A percentile compares a stretch with the other conserved stretches of the same genome.
phyloP scores from a whole-genome alignment of 441 rosid species.

The Populus hybrid region DNA sequence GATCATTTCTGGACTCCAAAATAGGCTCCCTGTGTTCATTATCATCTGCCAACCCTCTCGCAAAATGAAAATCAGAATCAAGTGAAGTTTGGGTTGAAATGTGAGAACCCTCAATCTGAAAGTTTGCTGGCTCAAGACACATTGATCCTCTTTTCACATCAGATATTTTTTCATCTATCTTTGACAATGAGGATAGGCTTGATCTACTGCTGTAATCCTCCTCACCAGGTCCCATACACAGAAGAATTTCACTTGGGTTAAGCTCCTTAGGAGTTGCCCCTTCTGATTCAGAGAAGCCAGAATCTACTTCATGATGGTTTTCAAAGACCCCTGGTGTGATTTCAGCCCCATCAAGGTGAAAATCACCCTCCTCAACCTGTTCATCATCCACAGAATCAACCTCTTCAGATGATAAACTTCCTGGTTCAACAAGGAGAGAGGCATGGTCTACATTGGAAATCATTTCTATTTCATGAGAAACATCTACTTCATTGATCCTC shows the following conservation, averaged over 20 bases:
- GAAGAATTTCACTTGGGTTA: slow-evolving; percentile 30
- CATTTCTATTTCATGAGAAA: slow-evolving; percentile 42
- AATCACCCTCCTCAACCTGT: slow-evolving; percentile 35
- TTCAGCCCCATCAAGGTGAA: slow-evolving; percentile 46
- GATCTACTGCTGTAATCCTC: slow-evolving; percentile 46
- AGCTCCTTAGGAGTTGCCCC: slow-evolving; percentile 29
- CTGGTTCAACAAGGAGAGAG: slow-evolving; percentile 50
- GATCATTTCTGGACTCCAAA: not conserved
- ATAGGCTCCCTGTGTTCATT: not conserved
- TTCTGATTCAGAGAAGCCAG: slow-evolving; percentile 33
- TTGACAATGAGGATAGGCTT: slow-evolving; percentile 55
- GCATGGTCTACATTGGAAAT: slow-evolving; percentile 38
- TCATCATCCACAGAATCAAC: slow-evolving; percentile 37
- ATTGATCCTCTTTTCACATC: slow-evolving; percentile 30
- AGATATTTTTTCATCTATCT: slow-evolving; percentile 41
- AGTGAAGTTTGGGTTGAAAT: slow-evolving; percentile 38
- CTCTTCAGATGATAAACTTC: slow-evolving; percentile 53
- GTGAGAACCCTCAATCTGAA: slow-evolving; percentile 35
- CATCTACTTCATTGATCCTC: slow-evolving; percentile 43
- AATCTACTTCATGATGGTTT: slow-evolving; percentile 42
- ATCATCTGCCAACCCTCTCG: slow-evolving; percentile 22
- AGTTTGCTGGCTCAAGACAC: slow-evolving; percentile 22
- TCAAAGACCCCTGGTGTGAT: slow-evolving; percentile 49
- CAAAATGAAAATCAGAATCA: slow-evolving; percentile 42
- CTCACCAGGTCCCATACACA: slow-evolving; percentile 38